These are phyloP conservation scores for Cladosporium colombiae DNA, from an alignment of 2,329 filamentous ascomycete genomes.

Conservation along the genomic window DNA sequence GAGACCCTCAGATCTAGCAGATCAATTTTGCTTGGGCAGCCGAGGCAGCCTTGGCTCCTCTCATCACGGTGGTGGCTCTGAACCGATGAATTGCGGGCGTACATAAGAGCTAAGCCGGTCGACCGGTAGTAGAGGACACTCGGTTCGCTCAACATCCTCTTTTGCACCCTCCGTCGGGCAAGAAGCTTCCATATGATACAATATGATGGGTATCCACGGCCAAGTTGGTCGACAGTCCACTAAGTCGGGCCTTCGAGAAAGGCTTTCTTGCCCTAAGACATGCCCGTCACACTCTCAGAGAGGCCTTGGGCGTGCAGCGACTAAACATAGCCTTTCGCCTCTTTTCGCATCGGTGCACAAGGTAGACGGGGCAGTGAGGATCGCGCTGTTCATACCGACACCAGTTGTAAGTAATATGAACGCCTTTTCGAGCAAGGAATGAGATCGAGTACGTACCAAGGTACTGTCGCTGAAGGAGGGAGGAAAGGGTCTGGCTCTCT, in stretches of 20 bases:
- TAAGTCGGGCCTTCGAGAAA: constrained; percentile 3
- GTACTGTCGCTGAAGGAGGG: neutral
- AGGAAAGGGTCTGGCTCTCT: constrained; percentile 6
- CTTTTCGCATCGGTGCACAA: neutral
- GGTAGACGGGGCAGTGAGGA: neutral
- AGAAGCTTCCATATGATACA: neutral
- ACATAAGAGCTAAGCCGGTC: neutral
- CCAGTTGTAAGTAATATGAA: neutral
- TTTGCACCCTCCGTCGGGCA: neutral
- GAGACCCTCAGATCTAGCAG: neutral
- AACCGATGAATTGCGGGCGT: neutral
- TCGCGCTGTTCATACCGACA: neutral
- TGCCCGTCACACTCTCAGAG: neutral
- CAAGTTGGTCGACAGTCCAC: constrained; percentile 2
- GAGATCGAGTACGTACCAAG: neutral
- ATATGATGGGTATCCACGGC: neutral
- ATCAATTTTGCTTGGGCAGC: neutral
- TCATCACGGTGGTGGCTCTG: neutral
- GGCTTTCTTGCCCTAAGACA: constrained; percentile 1
- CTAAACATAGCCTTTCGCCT: neutral
- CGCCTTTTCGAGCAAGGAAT: neutral
- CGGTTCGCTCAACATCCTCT: neutral
- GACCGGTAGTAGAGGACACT: neutral
- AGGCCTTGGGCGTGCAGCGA: neutral
- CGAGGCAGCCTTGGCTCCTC: neutral